A percentile compares a stretch with the other conserved stretches of the same genome.
Conservation (phyloP, 2,329 filamentous ascomycete species). For the Aspergillus brasiliensis region DNA sequence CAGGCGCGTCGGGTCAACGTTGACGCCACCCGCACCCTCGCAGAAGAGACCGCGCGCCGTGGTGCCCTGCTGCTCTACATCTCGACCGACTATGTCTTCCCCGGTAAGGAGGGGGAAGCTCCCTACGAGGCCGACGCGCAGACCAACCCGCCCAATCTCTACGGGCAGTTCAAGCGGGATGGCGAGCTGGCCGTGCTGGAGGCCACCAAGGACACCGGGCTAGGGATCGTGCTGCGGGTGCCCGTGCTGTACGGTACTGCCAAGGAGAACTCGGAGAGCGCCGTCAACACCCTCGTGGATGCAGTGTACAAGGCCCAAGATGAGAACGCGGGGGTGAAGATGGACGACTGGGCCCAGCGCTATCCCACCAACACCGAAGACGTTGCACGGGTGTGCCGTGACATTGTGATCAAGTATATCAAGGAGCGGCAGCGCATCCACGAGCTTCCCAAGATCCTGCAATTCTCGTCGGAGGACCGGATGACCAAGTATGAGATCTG, state of each 20-base stretch:
- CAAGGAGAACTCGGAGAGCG: slow-evolving; percentile 71
- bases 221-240: slow-evolving; percentile 73
- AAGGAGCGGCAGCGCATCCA: slow-evolving; percentile 50
- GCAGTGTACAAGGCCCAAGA: slow-evolving; percentile 73
- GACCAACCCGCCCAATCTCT: slow-evolving; percentile 75
- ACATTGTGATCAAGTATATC: slow-evolving; percentile 72
- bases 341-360: slow-evolving; percentile 83
- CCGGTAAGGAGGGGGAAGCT: slow-evolving; percentile 77
- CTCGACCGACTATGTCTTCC: slow-evolving; percentile 77
- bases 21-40: slow-evolving; percentile 67
- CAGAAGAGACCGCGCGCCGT: slow-evolving; percentile 63
- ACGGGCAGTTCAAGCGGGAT: slow-evolving; percentile 72
- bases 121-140: slow-evolving; percentile 70
- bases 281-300: slow-evolving; percentile 80
- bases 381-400: slow-evolving; percentile 74
- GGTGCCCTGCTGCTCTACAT: slow-evolving; percentile 59
- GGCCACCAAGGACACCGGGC: slow-evolving; percentile 55
- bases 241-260: slow-evolving; percentile 83
- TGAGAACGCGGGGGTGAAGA: slow-evolving; percentile 62
- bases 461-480: slow-evolving; percentile 83
- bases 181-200: slow-evolving; percentile 72
- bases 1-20: slow-evolving; percentile 75
- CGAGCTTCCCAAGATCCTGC: slow-evolving; percentile 69
- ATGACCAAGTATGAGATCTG: slow-evolving; percentile 93
- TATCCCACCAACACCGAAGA: slow-evolving; percentile 91